Base-by-base conservation (phyloP, 2,329 filamentous ascomycete species). In the Monosporascus cannonballus region DNA sequence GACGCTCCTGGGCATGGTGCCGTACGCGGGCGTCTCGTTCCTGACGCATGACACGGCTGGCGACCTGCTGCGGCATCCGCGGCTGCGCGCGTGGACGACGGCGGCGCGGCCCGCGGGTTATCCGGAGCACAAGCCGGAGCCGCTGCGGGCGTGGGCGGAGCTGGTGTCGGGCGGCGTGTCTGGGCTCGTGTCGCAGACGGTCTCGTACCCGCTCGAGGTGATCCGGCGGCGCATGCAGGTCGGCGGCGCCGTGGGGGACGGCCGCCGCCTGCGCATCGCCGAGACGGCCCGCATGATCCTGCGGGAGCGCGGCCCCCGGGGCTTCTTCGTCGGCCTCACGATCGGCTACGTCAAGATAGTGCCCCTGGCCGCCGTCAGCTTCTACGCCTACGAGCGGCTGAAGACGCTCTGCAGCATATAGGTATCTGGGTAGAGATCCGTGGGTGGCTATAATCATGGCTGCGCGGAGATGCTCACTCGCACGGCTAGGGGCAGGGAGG, bases 301-400 rank as follows among this genome's bases (percentile, higher is more conserved):
- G 60, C 74, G 79, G 46, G 90, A 96, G 71, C 80, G 79, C 52
- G 94, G 94, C 0, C 71, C 86, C 54, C 78, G 80, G 49, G 94
- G 94, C 0, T 97, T 96, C 74, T 99, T 90, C 70, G 86, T 97
- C 11, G 94, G 94, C 0, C 73, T 99, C 67, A 90, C 88, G 1
- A 96, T 99, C 70, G 94, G 94, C 7, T 99, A 97, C 70, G 82
- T 91, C 65, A 99, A 99, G 75, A 83, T 97, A 49, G 79, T 96
- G 56, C 94, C 94, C 3, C 87, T 99, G 89, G 84, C 75, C 27
- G 94, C 94, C 14, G 76, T 81, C 51, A 78, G 76, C 60, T 86
- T 86, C 65, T 86, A 81, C 64, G 83, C 81, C 17, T 86, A 86
- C 62, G 83, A 86, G 69, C 76, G 83, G 55, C 71, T 79, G 60